These are phyloP conservation scores for Nelumbo lutea DNA, from an alignment of 164 flowering plant species.

Conservation along the genomic window DNA sequence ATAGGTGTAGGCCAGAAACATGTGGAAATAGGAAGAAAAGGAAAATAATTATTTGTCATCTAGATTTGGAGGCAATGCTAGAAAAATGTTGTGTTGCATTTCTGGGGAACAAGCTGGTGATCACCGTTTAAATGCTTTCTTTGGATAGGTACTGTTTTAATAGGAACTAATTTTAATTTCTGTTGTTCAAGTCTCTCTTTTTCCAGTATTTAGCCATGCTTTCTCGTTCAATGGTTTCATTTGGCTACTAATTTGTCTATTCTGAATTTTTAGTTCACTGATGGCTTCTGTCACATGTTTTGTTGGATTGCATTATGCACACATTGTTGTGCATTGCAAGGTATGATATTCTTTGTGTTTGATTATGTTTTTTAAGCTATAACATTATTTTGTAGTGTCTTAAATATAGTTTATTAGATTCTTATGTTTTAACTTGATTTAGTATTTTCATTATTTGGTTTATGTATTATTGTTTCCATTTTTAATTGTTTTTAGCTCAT, in stretches of 20 bases:
- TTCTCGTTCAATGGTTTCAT: background rate
- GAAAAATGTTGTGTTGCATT: background rate
- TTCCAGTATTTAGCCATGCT: background rate
- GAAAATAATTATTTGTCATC: background rate
- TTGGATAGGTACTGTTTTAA: background rate
- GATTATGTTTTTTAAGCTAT: background rate
- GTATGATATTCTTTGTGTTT: slow-evolving; percentile 22
- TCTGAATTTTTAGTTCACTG: slow-evolving; percentile 44
- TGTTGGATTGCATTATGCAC: slow-evolving; percentile 71
- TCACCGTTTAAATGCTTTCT: background rate
- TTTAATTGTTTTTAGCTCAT: slow-evolving; percentile 7
- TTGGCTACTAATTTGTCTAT: slow-evolving; percentile 10
- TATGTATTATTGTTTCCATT: slow-evolving; percentile 1
- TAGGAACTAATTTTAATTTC: background rate
- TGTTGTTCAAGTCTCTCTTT: background rate
- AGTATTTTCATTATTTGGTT: background rate
- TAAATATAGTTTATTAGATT: background rate
- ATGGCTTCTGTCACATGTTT: slow-evolving; percentile 73
- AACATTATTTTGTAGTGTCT: background rate
- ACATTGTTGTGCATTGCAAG: slow-evolving; percentile 53
- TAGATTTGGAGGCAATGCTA: background rate
- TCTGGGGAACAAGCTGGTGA: background rate
- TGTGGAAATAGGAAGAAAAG: too few relatives aligned
- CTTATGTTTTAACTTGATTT: background rate
- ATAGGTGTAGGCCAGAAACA: background rate